Conservation (phyloP, 2,329 filamentous ascomycete species). For the Cercospora brassicicola region DNA sequence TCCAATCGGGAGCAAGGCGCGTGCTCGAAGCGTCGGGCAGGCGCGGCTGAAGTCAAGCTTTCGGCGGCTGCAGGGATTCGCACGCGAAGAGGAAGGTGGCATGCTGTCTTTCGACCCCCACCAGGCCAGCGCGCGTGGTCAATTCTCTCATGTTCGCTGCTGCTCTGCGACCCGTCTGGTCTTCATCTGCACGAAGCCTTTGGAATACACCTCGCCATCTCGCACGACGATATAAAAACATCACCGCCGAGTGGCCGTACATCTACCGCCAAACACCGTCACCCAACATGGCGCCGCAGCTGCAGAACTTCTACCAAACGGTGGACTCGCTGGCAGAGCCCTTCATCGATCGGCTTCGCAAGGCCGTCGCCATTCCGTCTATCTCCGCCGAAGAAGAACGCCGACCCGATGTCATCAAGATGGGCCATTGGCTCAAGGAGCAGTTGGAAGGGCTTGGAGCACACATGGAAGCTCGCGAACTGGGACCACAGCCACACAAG, state of each 20-base stretch:
- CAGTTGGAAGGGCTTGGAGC: conserved; percentile 84
- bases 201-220: not conserved
- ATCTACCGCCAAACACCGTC: conserved; percentile 43
- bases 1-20: conserved; percentile 10
- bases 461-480: conserved; percentile 77
- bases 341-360: conserved; percentile 86
- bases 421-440: conserved; percentile 85
- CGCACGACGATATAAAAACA: not conserved
- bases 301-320: conserved; percentile 91
- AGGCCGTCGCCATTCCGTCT: conserved; percentile 94
- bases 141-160: conserved; percentile 17
- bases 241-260: conserved; percentile 45
- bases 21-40: not conserved
- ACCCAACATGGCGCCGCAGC: conserved; percentile 74
- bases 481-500: conserved; percentile 90
- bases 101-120: conserved; percentile 1
- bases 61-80: conserved; percentile 5
- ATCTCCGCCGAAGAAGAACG: conserved; percentile 88
- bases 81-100: conserved; percentile 8
- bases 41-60: conserved; percentile 8
- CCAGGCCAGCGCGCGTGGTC: not conserved
- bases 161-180: conserved; percentile 8
- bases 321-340: conserved; percentile 75
- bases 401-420: conserved; percentile 88
- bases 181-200: not conserved